Base-by-base conservation (phyloP, 2,329 filamentous ascomycete genomes). In the Colletotrichum sidae region DNA sequence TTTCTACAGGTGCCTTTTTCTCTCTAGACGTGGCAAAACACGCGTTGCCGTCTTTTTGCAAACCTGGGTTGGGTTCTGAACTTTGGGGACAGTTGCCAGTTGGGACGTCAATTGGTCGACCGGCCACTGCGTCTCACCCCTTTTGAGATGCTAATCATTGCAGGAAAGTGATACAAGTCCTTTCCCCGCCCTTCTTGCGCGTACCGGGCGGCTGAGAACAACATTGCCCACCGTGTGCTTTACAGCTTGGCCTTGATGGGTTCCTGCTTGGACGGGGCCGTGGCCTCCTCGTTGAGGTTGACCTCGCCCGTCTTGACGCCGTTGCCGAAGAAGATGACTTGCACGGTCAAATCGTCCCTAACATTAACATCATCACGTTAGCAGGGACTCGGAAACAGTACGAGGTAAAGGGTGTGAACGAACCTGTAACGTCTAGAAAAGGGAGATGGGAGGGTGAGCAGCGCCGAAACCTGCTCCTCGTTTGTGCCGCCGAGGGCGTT, bases 321-420 rank as follows among this genome's bases (percentile, higher is more conserved):
- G 71, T 97, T 88, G 66, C 96, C 96, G 73, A 99, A 99, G 85
- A 99, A 99, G 74, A 99, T 97, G 67, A 99, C 96, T 78, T 99
- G 93, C 13, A 99, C 95, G 0, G 96, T 99, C 68, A 99, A 81
- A 76, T 99, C 96, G 75, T 99, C 96, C 70, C 93, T 95, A 66
- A 12, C 3, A 25, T 44, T 95, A 66, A 12, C 25, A 25, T 44
- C 5, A n/a, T 15, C 8, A 8, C 17, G 55, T 68, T 37, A 68
- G 66, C 44, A 11, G 13, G 8, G 37, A 25, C 34, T 47, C 57
- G 33, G 35, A 35, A 17, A 6, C 13, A 39, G 33, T 11, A 17
- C 15, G 34, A 7, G 8, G 17, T 3, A 4, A 15, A 46, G 10
- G 15, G 10, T 5, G 15, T 6, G n/a, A 6, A 15, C 44, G 69